Conservation (phyloP, 768 basidiomycete genomes). For the Termitomyces heimii region DNA sequence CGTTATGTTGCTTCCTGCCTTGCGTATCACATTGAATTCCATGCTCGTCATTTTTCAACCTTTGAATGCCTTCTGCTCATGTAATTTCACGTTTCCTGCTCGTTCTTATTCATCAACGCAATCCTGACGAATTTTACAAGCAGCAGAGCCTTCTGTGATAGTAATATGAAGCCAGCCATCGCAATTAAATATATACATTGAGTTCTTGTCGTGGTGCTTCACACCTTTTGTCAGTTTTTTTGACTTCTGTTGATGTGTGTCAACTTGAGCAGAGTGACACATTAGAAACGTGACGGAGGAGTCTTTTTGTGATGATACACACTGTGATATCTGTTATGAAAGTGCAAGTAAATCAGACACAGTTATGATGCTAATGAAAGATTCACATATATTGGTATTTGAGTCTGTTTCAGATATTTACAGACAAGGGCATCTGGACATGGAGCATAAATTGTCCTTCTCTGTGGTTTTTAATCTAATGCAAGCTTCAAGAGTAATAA, state of each 20-base stretch:
- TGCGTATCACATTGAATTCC: too few species aligned
- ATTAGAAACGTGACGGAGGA: not conserved
- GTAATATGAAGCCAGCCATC: constrained; percentile 20
- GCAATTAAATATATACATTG: constrained; percentile 6
- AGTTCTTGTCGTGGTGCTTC: not conserved
- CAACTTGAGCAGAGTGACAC: not conserved
- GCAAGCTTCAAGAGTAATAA: not conserved
- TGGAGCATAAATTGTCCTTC: not conserved
- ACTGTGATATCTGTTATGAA: too few species aligned
- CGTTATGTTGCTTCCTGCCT: too few species aligned
- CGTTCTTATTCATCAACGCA: too few species aligned
- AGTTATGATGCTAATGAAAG: not conserved
- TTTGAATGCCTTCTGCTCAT: too few species aligned
- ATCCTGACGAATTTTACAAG: constrained; percentile 10
- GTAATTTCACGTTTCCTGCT: too few species aligned
- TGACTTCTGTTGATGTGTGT: too few species aligned
- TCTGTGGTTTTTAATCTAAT: not conserved
- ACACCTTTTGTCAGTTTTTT: too few species aligned
- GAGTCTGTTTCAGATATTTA: not conserved
- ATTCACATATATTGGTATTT: too few species aligned
- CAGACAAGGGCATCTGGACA: not conserved
- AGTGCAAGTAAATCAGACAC: not conserved
- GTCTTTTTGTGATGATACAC: not conserved
- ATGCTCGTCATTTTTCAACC: too few species aligned
- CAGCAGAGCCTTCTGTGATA: not conserved